These are phyloP conservation scores for Alternaria alternata DNA, from an alignment of 2,329 filamentous ascomycete species.

Conservation along the genomic window DNA sequence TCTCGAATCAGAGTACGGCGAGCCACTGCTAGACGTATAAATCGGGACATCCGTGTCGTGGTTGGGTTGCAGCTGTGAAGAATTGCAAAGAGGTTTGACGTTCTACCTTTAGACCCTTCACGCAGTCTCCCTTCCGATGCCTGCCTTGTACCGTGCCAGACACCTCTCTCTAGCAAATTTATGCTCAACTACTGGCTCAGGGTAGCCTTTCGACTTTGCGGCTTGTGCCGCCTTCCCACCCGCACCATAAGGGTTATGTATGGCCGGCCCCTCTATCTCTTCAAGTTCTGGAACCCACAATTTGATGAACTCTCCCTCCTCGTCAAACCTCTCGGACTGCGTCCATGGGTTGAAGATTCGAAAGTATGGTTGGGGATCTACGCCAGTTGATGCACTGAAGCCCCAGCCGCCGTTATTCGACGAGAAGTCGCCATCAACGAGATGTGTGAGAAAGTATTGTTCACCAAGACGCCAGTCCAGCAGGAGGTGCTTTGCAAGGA, in stretches of 20 bases:
- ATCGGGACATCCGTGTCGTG: neutral
- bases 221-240: constrained; percentile 61
- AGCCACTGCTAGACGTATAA: too few species aligned
- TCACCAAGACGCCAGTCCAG: constrained; percentile 62
- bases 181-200: constrained; percentile 77
- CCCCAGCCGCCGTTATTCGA: constrained; percentile 72
- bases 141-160: constrained; percentile 74
- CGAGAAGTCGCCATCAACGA: constrained; percentile 58
- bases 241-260: constrained; percentile 82
- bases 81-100: neutral
- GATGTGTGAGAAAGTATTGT: constrained; percentile 59
- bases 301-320: constrained; percentile 79
- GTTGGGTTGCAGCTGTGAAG: neutral
- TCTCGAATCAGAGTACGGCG: too few species aligned
- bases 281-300: constrained; percentile 82
- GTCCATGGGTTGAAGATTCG: constrained; percentile 86
- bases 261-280: constrained; percentile 69
- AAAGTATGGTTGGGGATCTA: constrained; percentile 90
- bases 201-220: constrained; percentile 75
- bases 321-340: constrained; percentile 88
- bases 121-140: constrained; percentile 62
- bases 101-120: constrained; percentile 6
- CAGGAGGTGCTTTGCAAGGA: constrained; percentile 59
- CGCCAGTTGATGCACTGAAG: constrained; percentile 72
- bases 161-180: constrained; percentile 72